phyloP scores from a whole-genome alignment of 2,329 filamentous ascomycete genomes.

The Allantophomopsis lycopodina region DNA sequence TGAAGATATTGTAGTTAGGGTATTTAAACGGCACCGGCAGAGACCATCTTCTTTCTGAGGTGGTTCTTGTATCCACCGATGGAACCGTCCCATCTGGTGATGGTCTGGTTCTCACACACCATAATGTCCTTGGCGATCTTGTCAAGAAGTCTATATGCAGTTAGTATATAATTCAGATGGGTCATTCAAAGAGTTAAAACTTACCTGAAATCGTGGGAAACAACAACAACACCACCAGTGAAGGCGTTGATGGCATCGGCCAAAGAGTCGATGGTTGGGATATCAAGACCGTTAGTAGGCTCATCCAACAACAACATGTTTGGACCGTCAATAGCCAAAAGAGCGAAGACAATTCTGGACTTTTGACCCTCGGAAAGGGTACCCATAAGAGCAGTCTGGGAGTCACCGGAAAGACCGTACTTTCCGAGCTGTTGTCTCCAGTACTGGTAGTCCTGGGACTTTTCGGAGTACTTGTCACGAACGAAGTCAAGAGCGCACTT shows the following conservation, averaged over 20 bases:
- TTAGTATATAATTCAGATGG: conserved; percentile 17
- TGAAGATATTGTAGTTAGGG: too few species aligned
- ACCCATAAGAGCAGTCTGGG: conserved; percentile 95
- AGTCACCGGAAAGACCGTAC: conserved; percentile 85
- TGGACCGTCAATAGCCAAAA: conserved; percentile 86
- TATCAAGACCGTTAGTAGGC: conserved; percentile 98
- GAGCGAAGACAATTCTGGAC: conserved; percentile 93
- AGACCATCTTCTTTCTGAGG: conserved; percentile 97
- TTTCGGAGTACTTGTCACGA: conserved; percentile 79
- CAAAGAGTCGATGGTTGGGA: conserved; percentile 93
- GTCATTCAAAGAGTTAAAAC: conserved; percentile 17
- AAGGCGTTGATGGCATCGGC: conserved; percentile 94
- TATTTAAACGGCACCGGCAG: conserved; percentile 66
- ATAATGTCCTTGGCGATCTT: conserved; percentile 99
- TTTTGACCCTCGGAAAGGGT: conserved; percentile 97
- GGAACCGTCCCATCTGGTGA: conserved; percentile 73
- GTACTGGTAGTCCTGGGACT: conserved; percentile 97
- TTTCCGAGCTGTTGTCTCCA: conserved; percentile 95
- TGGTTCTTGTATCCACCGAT: conserved; percentile 98
- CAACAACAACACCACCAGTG: conserved; percentile 90
- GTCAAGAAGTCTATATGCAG: conserved; percentile 64
- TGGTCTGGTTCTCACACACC: conserved; percentile 96
- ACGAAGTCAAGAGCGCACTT: conserved; percentile 98
- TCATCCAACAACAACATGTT: conserved; percentile 98
- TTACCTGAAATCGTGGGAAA: conserved; percentile 97